These are phyloP conservation scores for Emericellopsis terricola DNA, from an alignment of 495 filamentous ascomycete genomes.

Conservation along the genomic window DNA sequence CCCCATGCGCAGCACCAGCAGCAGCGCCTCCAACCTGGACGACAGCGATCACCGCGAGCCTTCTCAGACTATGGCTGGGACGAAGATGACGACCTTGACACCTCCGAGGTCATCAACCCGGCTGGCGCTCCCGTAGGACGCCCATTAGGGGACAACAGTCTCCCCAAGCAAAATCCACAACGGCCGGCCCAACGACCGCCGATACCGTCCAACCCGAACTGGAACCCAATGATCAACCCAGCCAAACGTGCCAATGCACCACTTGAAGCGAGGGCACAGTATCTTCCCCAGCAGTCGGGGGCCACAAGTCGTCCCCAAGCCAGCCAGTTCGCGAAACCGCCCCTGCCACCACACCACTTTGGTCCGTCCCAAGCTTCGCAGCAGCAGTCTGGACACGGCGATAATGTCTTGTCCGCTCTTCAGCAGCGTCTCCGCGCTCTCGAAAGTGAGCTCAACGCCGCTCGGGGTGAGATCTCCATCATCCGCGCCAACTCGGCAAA, in stretches of 20 bases:
- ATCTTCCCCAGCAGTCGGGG: background rate
- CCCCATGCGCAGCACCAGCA: slow-evolving; percentile 4
- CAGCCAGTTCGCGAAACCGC: slow-evolving; percentile 9
- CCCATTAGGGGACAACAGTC: slow-evolving; percentile 2
- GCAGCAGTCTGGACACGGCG: slow-evolving; percentile 4
- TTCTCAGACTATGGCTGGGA: slow-evolving; percentile 5
- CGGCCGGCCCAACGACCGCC: background rate
- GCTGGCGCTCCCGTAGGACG: background rate
- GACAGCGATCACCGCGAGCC: background rate
- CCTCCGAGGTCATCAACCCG: slow-evolving; percentile 10
- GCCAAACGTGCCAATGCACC: background rate
- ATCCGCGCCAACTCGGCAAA: slow-evolving; percentile 33
- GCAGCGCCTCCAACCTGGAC: background rate
- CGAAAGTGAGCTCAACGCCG: slow-evolving; percentile 21
- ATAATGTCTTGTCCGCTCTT: slow-evolving; percentile 8
- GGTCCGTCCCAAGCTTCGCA: slow-evolving; percentile 1
- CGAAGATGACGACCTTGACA: slow-evolving; percentile 18
- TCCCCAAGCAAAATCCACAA: slow-evolving; percentile 5
- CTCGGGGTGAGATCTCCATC: slow-evolving; percentile 32
- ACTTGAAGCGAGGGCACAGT: background rate
- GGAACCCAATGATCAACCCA: slow-evolving; percentile 1
- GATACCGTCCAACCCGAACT: slow-evolving; percentile 1
- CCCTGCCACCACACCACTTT: slow-evolving; percentile 7
- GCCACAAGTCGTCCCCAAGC: background rate
- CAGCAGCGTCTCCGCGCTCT: slow-evolving; percentile 16